phyloP scores from a whole-genome alignment of 2,329 filamentous ascomycete species.

The Tolypocladium paradoxum region DNA sequence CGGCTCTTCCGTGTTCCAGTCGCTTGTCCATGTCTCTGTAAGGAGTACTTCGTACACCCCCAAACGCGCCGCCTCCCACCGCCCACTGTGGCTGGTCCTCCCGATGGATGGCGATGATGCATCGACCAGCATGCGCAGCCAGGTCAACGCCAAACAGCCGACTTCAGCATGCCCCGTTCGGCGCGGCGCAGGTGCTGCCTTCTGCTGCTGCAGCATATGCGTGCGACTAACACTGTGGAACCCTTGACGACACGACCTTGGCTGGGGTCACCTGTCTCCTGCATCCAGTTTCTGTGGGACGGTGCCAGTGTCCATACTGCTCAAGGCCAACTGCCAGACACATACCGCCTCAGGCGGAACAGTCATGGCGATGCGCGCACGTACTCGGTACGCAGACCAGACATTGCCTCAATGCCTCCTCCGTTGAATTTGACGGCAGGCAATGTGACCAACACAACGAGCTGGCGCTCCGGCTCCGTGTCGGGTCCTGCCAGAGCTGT shows the following conservation, averaged over 20 bases:
- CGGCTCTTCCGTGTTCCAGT: slow-evolving; percentile 5
- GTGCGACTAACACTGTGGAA: neutral
- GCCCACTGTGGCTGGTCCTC: neutral
- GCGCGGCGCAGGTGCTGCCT: neutral
- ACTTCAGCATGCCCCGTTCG: neutral
- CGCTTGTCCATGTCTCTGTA: neutral
- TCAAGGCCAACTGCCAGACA: neutral
- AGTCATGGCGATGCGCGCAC: neutral
- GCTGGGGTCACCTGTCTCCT: neutral
- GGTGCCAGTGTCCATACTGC: neutral
- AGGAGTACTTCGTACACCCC: too few relatives aligned
- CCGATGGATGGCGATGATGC: slow-evolving; percentile 2
- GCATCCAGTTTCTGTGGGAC: neutral
- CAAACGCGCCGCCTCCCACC: neutral
- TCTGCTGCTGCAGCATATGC: neutral
- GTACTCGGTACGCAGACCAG: neutral
- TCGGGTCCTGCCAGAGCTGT: neutral
- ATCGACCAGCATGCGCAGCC: neutral
- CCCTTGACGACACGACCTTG: neutral
- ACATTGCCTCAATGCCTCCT: neutral
- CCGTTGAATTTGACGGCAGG: neutral
- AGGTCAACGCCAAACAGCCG: neutral
- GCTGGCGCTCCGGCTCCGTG: neutral
- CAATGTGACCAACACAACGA: neutral
- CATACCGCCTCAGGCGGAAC: neutral